These are phyloP conservation scores for Curvularia sp. DNA, from an alignment of 2,329 filamentous ascomycete genomes.

Conservation along the genomic window DNA sequence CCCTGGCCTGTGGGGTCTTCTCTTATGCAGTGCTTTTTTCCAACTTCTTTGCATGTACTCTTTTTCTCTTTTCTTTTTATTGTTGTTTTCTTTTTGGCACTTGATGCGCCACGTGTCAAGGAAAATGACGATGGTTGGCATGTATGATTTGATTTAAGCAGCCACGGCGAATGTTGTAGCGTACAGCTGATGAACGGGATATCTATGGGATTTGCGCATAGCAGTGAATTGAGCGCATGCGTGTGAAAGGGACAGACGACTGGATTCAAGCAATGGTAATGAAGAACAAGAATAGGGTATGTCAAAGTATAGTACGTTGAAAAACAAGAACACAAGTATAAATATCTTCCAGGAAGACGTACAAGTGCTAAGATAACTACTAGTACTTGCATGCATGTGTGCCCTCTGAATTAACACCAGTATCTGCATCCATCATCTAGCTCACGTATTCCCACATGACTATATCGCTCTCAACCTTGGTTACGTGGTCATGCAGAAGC, in stretches of 20 bases:
- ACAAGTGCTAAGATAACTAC: background rate
- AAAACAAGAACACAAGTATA: background rate
- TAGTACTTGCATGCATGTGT: background rate
- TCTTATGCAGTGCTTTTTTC: background rate
- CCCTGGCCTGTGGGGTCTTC: background rate
- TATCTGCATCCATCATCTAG: background rate
- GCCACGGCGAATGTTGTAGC: background rate
- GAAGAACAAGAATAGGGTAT: background rate
- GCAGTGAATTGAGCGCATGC: background rate
- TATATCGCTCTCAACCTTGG: background rate
- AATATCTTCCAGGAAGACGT: background rate
- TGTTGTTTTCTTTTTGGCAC: background rate
- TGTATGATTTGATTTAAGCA: background rate
- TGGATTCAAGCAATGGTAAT: background rate
- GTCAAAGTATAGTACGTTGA: background rate
- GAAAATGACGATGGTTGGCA: background rate
- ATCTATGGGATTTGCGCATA: background rate
- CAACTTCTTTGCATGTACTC: background rate
- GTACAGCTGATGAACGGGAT: background rate
- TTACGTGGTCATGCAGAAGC: background rate
- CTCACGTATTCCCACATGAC: background rate
- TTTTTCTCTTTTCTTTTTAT: background rate
- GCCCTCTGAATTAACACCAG: background rate
- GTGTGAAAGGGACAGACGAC: background rate
- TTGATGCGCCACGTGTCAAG: background rate